A percentile compares a stretch with the other conserved stretches of the same genome.
Conservation (phyloP, 768 basidiomycete species). For the Boletus patriciae region DNA sequence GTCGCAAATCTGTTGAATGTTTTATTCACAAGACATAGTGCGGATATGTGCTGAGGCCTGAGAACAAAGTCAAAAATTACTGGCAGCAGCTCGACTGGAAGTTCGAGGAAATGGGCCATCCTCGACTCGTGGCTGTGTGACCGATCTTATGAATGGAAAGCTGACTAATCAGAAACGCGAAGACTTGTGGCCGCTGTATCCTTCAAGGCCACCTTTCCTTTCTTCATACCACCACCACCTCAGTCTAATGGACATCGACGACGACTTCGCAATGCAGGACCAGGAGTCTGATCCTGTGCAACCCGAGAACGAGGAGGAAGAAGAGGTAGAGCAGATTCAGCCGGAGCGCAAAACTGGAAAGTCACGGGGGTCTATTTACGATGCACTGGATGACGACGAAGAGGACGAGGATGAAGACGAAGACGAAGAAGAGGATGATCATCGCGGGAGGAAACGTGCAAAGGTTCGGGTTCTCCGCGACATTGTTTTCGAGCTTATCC, state of each 20-base stretch:
- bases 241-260: constrained; percentile 29
- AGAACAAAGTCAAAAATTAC: constrained; percentile 50
- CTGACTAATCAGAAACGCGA: constrained; percentile 25
- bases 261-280: constrained; percentile 35
- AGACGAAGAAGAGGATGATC: constrained; percentile 52
- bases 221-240: constrained; percentile 33
- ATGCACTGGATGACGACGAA: constrained; percentile 40
- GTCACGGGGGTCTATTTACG: constrained; percentile 35
- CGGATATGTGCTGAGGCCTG: constrained; percentile 52
- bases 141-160: constrained; percentile 10
- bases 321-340: constrained; percentile 26
- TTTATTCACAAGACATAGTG: constrained; percentile 57
- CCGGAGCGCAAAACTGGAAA: constrained; percentile 23
- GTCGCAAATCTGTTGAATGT: constrained; percentile 52
- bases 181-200: background rate
- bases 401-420: constrained; percentile 62
- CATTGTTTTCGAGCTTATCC: constrained; percentile 6
- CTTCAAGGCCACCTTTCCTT: too few species aligned
- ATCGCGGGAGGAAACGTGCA: constrained; percentile 55
- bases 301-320: constrained; percentile 41
- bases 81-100: constrained; percentile 68
- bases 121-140: background rate
- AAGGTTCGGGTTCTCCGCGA: constrained; percentile 45
- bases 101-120: constrained; percentile 48
- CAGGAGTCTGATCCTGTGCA: constrained; percentile 30